phyloP scores from a whole-genome alignment of 768 basidiomycete genomes.

The Collybia sordida region DNA sequence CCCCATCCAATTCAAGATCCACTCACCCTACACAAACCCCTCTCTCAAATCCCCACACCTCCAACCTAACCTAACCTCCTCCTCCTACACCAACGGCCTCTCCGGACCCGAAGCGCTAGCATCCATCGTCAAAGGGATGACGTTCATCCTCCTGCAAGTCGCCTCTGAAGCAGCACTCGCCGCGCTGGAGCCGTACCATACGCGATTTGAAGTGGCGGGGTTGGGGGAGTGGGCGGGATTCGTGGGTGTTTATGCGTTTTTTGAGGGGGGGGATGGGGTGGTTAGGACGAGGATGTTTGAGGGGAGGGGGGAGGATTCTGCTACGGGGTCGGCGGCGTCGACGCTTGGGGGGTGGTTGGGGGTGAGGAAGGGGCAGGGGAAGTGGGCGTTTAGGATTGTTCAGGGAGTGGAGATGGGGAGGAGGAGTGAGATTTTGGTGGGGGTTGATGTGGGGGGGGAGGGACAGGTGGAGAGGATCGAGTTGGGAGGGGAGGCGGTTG shows the following conservation, averaged over 20 bases:
- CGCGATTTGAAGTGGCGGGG: conserved; percentile 22
- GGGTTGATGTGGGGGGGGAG: conserved; percentile 29
- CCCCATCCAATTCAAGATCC: conserved; percentile 42
- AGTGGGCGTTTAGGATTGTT: conserved; percentile 33
- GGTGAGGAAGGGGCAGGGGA: conserved; percentile 31
- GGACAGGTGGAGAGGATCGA: conserved; percentile 30
- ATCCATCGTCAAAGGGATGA: conserved; percentile 50
- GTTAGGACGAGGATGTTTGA: conserved; percentile 43
- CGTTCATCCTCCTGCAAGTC: conserved; percentile 38
- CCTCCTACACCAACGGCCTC: conserved; percentile 36
- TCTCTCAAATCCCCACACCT: conserved; percentile 24
- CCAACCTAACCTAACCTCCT: conserved; percentile 25
- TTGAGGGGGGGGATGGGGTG: conserved; percentile 27
- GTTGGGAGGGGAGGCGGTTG: conserved; percentile 38
- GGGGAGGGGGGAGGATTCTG: conserved; percentile 41
- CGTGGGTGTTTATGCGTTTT: conserved; percentile 36
- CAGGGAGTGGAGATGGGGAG: conserved; percentile 50
- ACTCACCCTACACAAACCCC: conserved; percentile 24
- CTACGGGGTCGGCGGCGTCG: conserved; percentile 45
- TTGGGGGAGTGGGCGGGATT: conserved; percentile 42
- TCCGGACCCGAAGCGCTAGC: conserved; percentile 33
- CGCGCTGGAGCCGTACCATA: conserved; percentile 25
- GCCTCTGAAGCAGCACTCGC: conserved; percentile 37
- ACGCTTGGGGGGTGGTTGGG: conserved; percentile 42
- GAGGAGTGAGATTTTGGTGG: conserved; percentile 39